Evolutionary conservation across 2,329 filamentous ascomycete genomes (phyloP), one percentile per base, ranked within the genome.

Genomic region (Hortaea werneckii): DNA sequence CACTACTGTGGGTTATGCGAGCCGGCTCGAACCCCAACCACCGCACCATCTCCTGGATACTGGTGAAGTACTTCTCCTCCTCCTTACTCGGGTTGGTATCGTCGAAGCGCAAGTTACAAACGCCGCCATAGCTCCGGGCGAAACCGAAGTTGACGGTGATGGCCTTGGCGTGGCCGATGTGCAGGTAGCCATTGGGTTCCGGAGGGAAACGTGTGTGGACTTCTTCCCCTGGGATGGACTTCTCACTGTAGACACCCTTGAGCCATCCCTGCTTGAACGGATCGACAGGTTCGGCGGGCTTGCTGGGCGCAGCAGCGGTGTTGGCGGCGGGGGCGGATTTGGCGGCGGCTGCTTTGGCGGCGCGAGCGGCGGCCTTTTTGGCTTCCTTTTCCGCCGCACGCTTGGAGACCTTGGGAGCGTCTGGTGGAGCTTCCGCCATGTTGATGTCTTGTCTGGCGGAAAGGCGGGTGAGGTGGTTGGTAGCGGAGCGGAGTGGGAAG

Each of bases 61-160:
- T 84, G 8, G 76, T 78, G 61, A 94, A 94, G 67, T 89, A 96
- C 48, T 83, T 76, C 66, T 94, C 86, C 63, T 95, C 85, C 65
- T 96, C 92, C 40, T 85, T 86, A 53, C 89, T 87, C 1, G 92
- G 92, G 64, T 96, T 96, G 10, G 92, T 96, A 59, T 96, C 92
- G 64, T 96, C 92, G 65, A 86, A 95, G 58, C 90, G 77, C 50
- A 88, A 67, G 59, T 83, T 83, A 65, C 80, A 85, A 50, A 82
- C 73, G 48, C 90, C 90, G 32, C 83, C 84, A 62, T 94, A 85
- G 60, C 82, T 81, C 60, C 78, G 80, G 10, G 92, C 90, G 64
- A 95, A 96, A 5, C 90, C 90, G 68, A 96, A 96, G 68, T 96
- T 95, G 65, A 96, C 80, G 0, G 87, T 84, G 64, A 96, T 95